Evolutionary conservation across 331 rosid species (phyloP).

Genomic region (Stylosanthes scabra): DNA sequence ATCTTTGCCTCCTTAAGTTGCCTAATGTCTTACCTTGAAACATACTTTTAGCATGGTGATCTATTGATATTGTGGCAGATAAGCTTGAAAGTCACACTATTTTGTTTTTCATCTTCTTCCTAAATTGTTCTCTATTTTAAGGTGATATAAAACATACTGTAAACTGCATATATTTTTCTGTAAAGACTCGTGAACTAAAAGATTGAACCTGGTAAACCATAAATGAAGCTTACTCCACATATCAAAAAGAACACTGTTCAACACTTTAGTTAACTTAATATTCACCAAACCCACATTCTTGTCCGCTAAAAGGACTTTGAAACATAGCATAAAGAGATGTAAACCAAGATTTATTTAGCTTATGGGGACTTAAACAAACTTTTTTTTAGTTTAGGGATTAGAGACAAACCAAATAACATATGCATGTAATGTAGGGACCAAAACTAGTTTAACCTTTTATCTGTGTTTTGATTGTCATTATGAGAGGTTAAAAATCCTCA

Average conservation of each 20-base stretch:
- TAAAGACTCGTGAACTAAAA: slow-evolving; percentile 4
- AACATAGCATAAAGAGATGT: too few species aligned
- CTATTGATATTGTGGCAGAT: slow-evolving; percentile 26
- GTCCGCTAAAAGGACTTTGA: neutral
- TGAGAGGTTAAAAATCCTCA: neutral
- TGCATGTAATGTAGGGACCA: too few species aligned
- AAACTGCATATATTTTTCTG: slow-evolving; percentile 23
- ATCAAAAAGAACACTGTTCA: slow-evolving; percentile 10
- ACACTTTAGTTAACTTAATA: neutral
- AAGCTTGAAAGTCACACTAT: slow-evolving; percentile 8
- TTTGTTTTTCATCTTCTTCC: slow-evolving; percentile 16
- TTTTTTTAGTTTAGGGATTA: too few species aligned
- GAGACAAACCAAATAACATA: too few species aligned
- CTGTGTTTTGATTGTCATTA: slow-evolving; percentile 16
- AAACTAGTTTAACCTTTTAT: too few species aligned
- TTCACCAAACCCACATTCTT: slow-evolving; percentile 11
- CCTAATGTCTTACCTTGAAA: slow-evolving; percentile 19
- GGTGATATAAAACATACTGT: slow-evolving; percentile 12
- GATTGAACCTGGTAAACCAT: slow-evolving; percentile 15
- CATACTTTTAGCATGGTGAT: slow-evolving; percentile 5
- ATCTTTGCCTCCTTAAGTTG: slow-evolving; percentile 25
- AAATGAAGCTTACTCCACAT: slow-evolving; percentile 1
- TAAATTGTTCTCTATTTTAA: slow-evolving; percentile 11
- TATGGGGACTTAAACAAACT: too few species aligned
- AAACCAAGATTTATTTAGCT: too few species aligned